Percentiles rank a stretch among this genome's conserved stretches.
These are phyloP conservation scores for Xylariaceae sp. DNA, from an alignment of 2,329 filamentous ascomycete genomes.

Conservation along the genomic window DNA sequence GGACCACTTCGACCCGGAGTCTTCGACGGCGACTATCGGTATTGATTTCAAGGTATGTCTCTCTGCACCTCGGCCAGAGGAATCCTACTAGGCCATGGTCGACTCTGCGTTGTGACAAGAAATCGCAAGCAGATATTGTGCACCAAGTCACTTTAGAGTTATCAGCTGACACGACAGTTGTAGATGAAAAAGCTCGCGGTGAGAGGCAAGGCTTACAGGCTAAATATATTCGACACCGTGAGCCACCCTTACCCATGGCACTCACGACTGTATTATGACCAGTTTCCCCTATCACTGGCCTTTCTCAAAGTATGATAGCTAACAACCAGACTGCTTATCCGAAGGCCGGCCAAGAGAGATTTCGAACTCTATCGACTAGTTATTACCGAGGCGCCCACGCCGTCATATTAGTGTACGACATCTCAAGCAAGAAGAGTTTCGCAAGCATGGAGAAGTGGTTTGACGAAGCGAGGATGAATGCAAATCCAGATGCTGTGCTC, in stretches of 20 bases:
- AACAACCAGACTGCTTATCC: slow-evolving; percentile 2
- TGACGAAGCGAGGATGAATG: slow-evolving; percentile 49
- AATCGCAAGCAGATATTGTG: too few species aligned
- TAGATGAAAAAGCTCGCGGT: slow-evolving; percentile 52
- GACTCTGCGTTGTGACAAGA: too few species aligned
- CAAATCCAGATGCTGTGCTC: slow-evolving; percentile 44
- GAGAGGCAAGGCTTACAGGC: slow-evolving; percentile 46
- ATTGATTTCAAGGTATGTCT: slow-evolving; percentile 51
- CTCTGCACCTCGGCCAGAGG: neutral
- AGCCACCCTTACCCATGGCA: slow-evolving; percentile 14
- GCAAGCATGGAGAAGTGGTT: slow-evolving; percentile 51
- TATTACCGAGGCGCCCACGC: slow-evolving; percentile 50
- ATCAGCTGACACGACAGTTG: neutral
- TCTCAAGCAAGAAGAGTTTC: slow-evolving; percentile 47
- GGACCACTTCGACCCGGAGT: slow-evolving; percentile 54
- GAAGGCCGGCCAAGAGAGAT: slow-evolving; percentile 45
- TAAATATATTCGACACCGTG: slow-evolving; percentile 52
- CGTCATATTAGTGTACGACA: slow-evolving; percentile 48
- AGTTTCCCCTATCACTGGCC: too few species aligned
- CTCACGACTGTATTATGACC: neutral
- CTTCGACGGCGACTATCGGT: slow-evolving; percentile 52
- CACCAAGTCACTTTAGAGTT: neutral
- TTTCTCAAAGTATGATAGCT: too few species aligned
- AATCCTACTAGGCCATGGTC: neutral
- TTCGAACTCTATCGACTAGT: slow-evolving; percentile 47